Conservation (phyloP, 257 asterid genomes). For the Capsicum rhomboideum region DNA sequence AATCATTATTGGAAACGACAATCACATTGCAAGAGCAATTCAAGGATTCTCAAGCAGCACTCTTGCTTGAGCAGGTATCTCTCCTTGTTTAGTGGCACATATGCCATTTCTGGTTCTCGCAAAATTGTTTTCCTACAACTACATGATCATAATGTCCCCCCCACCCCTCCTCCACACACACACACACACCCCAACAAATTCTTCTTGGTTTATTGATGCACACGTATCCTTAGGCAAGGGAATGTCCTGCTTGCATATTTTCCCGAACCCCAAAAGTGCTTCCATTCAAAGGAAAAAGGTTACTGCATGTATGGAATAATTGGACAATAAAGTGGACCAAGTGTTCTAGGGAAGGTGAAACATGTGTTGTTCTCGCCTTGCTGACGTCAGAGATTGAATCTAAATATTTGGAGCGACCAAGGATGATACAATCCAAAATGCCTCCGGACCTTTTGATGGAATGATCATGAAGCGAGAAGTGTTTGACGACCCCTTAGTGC, state of each 20-base stretch:
- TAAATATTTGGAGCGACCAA: constrained; percentile 77
- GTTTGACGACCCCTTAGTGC: no score
- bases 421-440: no score
- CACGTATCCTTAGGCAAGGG: not conserved
- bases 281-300: not conserved
- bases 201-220: not conserved
- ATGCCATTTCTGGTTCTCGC: not conserved
- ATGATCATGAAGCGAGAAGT: no score
- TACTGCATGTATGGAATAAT: not conserved
- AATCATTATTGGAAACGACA: constrained; percentile 57
- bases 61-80: constrained; percentile 84
- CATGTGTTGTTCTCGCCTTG: constrained; percentile 58
- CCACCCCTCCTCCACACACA: no score
- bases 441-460: no score
- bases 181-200: not conserved
- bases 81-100: not conserved
- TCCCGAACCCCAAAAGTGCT: not conserved
- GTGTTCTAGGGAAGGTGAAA: constrained; percentile 26
- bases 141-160: not conserved
- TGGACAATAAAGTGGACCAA: not conserved
- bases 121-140: not conserved
- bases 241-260: not conserved
- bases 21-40: constrained; percentile 80
- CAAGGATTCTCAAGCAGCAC: constrained; percentile 82
- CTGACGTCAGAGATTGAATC: constrained; percentile 87